Percentiles rank a stretch among this genome's conserved stretches.
Conservation (phyloP, 805 yeast species). For the Alloascoidea africana region DNA sequence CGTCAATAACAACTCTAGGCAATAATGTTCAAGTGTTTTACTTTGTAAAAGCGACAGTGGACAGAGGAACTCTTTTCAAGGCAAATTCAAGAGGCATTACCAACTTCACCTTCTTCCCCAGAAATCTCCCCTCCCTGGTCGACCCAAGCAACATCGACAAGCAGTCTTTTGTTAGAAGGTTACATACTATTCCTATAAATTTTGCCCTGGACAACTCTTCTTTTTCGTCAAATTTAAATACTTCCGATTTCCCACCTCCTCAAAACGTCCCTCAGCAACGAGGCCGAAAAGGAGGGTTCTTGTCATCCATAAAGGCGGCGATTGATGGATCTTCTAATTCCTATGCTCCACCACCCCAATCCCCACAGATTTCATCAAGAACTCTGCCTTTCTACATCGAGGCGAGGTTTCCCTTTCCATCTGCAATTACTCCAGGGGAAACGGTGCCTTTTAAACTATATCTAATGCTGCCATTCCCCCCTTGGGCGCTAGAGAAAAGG, state of each 20-base stretch:
- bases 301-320: background rate
- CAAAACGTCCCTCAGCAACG: background rate
- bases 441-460: background rate
- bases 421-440: background rate
- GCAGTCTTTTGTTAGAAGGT: background rate
- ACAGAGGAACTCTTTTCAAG: background rate
- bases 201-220: background rate
- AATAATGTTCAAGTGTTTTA: background rate
- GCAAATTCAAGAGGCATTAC: slow-evolving; percentile 1
- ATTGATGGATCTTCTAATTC: background rate
- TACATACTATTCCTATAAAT: background rate
- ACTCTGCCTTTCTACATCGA: background rate
- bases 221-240: background rate
- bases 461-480: background rate
- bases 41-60: background rate
- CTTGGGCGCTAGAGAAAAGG: background rate
- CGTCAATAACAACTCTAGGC: background rate
- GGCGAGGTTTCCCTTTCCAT: background rate
- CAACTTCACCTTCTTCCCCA: background rate
- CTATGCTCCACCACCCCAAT: background rate
- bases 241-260: background rate
- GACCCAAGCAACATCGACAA: background rate
- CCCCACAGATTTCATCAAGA: background rate
- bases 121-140: background rate
- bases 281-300: background rate